phyloP scores from a whole-genome alignment of 257 asterid species.

The Solanum lycopersicoides region DNA sequence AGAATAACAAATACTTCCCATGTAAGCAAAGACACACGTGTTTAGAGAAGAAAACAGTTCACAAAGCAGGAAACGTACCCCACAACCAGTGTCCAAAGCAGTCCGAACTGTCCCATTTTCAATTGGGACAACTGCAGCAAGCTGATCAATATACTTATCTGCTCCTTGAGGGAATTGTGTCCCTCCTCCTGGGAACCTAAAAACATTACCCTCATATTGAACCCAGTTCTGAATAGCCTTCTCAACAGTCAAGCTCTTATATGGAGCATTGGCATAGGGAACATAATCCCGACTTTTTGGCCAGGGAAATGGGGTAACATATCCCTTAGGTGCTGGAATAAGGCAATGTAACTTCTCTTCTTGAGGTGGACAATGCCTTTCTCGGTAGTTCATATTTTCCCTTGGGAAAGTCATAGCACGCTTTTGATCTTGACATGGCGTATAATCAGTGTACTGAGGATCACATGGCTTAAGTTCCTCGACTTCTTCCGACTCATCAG shows the following conservation, averaged over 20 bases:
- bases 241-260: conserved; percentile 93
- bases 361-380: conserved; percentile 92
- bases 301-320: conserved; percentile 91
- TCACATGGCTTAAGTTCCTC: conserved; percentile 52
- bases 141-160: conserved; percentile 92
- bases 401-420: conserved; percentile 96
- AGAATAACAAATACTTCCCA: neutral
- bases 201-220: conserved; percentile 90
- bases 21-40: neutral
- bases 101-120: conserved; percentile 81
- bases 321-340: conserved; percentile 92
- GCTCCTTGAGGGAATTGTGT: conserved; percentile 99
- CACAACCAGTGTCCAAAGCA: conserved; percentile 94
- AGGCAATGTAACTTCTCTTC: conserved; percentile 81
- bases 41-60: neutral
- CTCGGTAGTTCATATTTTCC: conserved; percentile 88
- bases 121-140: conserved; percentile 85
- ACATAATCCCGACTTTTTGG: conserved; percentile 96
- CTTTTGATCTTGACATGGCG: conserved; percentile 92
- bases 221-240: conserved; percentile 98
- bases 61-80: conserved; percentile 49
- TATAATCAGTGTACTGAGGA: conserved; percentile 68
- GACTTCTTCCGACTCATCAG: conserved; percentile 41
- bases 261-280: conserved; percentile 96
- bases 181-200: conserved; percentile 96